These are phyloP conservation scores for Barnettozyma sucrosica DNA, from an alignment of 805 yeast genomes.

Conservation along the genomic window DNA sequence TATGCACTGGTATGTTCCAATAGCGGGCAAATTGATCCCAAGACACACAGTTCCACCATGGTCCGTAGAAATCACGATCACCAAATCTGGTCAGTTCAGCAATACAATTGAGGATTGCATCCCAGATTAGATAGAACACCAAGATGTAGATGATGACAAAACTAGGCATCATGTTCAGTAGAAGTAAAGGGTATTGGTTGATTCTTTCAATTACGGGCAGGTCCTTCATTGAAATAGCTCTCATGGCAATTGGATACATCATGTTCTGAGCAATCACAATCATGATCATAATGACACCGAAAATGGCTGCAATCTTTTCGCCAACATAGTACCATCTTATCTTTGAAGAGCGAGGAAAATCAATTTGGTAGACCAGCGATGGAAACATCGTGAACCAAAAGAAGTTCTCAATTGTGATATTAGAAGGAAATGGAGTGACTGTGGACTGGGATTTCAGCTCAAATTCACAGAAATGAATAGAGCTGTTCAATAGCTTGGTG, in stretches of 20 bases:
- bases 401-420: constrained; percentile 59
- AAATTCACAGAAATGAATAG: constrained; percentile 62
- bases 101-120: constrained; percentile 79
- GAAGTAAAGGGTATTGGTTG: constrained; percentile 46
- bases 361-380: constrained; percentile 75
- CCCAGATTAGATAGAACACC: constrained; percentile 91
- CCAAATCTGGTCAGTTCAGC: constrained; percentile 86
- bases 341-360: constrained; percentile 67
- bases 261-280: constrained; percentile 68
- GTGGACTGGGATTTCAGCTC: constrained; percentile 61
- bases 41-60: constrained; percentile 95
- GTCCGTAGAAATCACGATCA: constrained; percentile 89
- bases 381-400: constrained; percentile 86
- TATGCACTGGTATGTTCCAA: constrained; percentile 94
- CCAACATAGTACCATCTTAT: constrained; percentile 67
- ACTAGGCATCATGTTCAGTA: constrained; percentile 74
- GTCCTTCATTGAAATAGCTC: constrained; percentile 49
- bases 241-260: constrained; percentile 67
- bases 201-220: constrained; percentile 42
- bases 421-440: constrained; percentile 55
- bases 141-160: constrained; percentile 71
- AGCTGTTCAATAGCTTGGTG: constrained; percentile 33
- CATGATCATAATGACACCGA: constrained; percentile 84
- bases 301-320: constrained; percentile 69
- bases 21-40: constrained; percentile 92